Base-by-base conservation (phyloP, 768 basidiomycete species). In the Tephrocybe sp. region DNA sequence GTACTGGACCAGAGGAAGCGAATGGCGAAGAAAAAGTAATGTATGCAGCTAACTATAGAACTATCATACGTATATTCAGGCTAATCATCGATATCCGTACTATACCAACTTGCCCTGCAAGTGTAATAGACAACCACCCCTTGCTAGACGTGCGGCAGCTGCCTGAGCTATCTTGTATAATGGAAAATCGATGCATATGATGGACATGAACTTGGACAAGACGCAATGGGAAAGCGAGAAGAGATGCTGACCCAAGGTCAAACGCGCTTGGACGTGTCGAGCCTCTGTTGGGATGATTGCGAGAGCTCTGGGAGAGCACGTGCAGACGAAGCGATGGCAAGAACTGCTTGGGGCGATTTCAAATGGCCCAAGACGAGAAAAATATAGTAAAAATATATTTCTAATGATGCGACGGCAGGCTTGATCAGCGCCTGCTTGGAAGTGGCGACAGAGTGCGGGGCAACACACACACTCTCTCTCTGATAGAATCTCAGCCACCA, bases 261-360 rank as follows among this genome's bases (percentile, higher is more conserved):
- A 61, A 57, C 2, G 60, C 61, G 34, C 51, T 58, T 1, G 78
- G 77, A 4, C 69, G 82, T 41, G 73, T 58, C 86, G 22, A 67
- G 74, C 4, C 47, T 82, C 4, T 83, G 79, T 39, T 84, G 78
- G 75, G 84, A 86, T 24, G 58, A 59, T 21, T 62, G 60, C 58
- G 60, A 61, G 46, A 36, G 16, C 13, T 52, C 34, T 3, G 52
- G 44, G 18, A 51, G 47, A 47, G 49, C 38, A 27, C 43, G 47
- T 8, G 58, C 53, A 4, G 39, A 59, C 35, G 22, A 18, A 9
- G 45, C 48, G 19, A 61, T 61, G 49, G 47, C 44, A 31, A 53
- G 60, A 32, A 49, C 16, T 18, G 27, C 30, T 27, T 57, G 15
- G n/a, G n/a, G n/a, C n/a, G n/a, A n/a, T n/a, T n/a, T n/a, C n/a